Conservation (phyloP, 1,284 basidiomycete genomes). For the Malassezia caprae region DNA sequence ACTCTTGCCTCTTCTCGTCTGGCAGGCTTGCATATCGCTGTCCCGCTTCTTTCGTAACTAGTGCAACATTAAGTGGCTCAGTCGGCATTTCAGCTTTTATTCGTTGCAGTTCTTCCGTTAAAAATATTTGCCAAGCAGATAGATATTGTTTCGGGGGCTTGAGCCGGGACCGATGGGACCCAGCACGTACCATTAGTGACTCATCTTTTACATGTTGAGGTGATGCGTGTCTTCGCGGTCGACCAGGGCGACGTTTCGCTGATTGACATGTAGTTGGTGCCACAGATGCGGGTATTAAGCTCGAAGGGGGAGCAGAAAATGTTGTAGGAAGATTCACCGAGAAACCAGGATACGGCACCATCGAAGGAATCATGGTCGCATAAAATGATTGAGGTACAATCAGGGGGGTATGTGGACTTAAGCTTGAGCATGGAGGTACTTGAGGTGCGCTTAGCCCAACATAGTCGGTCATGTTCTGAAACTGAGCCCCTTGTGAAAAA, state of each 20-base stretch:
- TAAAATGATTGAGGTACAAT: background rate
- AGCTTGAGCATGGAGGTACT: background rate
- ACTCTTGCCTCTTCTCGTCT: conserved; percentile 59
- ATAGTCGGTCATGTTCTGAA: background rate
- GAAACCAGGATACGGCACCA: background rate
- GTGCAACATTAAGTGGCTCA: conserved; percentile 79
- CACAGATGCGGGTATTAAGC: background rate
- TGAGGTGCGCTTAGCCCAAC: background rate
- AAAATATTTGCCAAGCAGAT: conserved; percentile 92
- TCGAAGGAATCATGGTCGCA: background rate
- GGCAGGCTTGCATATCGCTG: conserved; percentile 73
- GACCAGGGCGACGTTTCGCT: background rate
- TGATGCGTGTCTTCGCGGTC: background rate
- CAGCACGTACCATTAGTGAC: background rate
- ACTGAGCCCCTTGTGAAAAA: background rate
- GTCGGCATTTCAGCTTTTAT: conserved; percentile 54
- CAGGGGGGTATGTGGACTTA: background rate
- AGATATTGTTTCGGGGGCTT: conserved; percentile 84
- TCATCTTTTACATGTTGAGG: background rate
- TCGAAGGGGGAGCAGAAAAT: background rate
- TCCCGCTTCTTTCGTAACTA: conserved; percentile 88
- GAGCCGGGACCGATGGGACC: conserved; percentile 53
- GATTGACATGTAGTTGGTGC: background rate
- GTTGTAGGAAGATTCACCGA: background rate
- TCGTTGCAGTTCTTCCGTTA: conserved; percentile 86